These are phyloP conservation scores for Saturnispora hagleri DNA, from an alignment of 805 yeast species.

Conservation along the genomic window DNA sequence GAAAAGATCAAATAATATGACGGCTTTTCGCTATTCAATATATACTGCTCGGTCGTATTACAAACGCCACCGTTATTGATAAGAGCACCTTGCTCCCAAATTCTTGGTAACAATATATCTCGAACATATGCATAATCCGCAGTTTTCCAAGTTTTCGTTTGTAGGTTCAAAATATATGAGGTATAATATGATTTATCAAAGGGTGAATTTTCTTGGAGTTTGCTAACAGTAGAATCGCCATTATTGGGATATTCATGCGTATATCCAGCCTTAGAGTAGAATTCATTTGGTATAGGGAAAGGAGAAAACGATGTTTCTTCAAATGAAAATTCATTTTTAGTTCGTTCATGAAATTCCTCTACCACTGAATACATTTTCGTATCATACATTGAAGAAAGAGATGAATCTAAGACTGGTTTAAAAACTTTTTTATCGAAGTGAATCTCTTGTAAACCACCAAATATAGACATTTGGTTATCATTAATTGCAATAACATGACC, in stretches of 20 bases:
- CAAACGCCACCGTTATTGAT: neutral
- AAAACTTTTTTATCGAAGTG: constrained; percentile 7
- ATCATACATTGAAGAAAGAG: neutral
- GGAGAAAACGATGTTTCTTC: neutral
- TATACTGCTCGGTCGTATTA: neutral
- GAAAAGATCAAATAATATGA: constrained; percentile 2
- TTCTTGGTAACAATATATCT: neutral
- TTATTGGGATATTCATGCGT: neutral
- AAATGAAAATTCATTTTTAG: constrained; percentile 1
- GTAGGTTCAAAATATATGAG: constrained; percentile 14
- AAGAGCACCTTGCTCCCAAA: neutral
- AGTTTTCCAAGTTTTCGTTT: constrained; percentile 17
- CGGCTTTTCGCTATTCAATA: neutral
- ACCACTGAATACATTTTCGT: neutral
- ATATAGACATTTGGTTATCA: constrained; percentile 16
- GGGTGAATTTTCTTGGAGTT: neutral
- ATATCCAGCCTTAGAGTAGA: neutral
- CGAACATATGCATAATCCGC: constrained; percentile 9
- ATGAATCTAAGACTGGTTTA: neutral
- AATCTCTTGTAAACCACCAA: constrained; percentile 20
- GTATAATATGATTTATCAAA: constrained; percentile 1
- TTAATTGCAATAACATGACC: constrained; percentile 19
- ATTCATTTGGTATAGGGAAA: neutral
- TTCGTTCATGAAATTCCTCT: neutral
- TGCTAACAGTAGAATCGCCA: neutral